These are phyloP conservation scores for Fusarium sp. DNA, from an alignment of 2,329 filamentous ascomycete genomes.

Conservation along the genomic window DNA sequence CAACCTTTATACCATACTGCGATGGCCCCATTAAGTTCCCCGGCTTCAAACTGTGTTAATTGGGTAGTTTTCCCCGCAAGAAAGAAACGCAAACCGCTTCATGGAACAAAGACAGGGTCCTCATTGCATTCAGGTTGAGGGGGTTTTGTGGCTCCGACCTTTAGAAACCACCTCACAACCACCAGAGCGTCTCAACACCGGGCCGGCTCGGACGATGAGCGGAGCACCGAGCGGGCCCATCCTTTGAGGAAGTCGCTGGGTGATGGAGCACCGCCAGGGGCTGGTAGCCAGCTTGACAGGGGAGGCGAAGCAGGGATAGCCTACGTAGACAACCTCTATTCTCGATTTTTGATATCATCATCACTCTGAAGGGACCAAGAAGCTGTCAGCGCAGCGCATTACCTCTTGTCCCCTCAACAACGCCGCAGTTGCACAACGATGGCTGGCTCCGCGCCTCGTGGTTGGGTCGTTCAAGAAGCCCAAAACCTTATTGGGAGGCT, in stretches of 20 bases:
- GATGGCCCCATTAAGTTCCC: constrained; percentile 11
- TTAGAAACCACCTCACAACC: constrained; percentile 27
- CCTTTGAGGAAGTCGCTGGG: constrained; percentile 16
- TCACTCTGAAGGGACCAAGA: constrained; percentile 20
- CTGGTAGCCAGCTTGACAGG: constrained; percentile 24
- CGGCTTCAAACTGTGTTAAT: constrained; percentile 11
- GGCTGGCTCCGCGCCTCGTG: constrained; percentile 5
- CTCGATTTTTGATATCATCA: constrained; percentile 23
- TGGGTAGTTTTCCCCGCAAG: constrained; percentile 27
- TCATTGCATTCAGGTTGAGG: constrained; percentile 30
- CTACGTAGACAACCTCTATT: constrained; percentile 22
- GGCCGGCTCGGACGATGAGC: constrained; percentile 44
- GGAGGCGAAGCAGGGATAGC: constrained; percentile 8
- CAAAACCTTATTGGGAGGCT: constrained; percentile 3
- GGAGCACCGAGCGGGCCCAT: constrained; percentile 39
- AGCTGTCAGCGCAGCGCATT: constrained; percentile 15
- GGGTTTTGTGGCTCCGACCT: constrained; percentile 30
- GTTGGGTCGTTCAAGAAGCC: constrained; percentile 5
- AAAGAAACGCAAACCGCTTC: constrained; percentile 10
- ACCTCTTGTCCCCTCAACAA: constrained; percentile 11
- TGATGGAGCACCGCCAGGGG: constrained; percentile 27
- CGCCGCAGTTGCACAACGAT: constrained; percentile 1
- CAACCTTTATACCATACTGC: constrained; percentile 10
- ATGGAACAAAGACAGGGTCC: constrained; percentile 22
- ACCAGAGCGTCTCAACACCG: constrained; percentile 32